These are phyloP conservation scores for Heterobasidion occidentale DNA, from an alignment of 1,284 basidiomycete species.

Conservation along the genomic window DNA sequence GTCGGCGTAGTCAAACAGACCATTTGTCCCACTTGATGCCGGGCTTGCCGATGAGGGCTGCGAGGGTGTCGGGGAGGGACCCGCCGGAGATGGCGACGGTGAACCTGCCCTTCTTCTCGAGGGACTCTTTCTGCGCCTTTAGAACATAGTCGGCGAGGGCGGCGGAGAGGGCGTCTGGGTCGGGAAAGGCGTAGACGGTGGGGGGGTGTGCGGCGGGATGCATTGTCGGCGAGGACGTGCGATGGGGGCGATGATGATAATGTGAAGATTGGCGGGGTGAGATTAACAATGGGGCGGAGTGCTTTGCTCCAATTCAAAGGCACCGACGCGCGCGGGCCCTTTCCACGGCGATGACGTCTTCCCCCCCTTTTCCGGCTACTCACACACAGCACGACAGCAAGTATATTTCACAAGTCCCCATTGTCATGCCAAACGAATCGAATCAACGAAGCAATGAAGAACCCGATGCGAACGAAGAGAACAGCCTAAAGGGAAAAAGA, in stretches of 20 bases:
- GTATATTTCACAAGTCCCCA: too few relatives aligned
- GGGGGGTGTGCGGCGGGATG: conserved; percentile 48
- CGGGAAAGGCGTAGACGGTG: conserved; percentile 69
- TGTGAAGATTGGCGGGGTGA: too few relatives aligned
- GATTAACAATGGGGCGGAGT: too few relatives aligned
- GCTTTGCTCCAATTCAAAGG: too few relatives aligned
- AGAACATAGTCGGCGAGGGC: conserved; percentile 80
- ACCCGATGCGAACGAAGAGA: too few relatives aligned
- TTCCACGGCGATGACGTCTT: too few relatives aligned
- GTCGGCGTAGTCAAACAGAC: conserved; percentile 36
- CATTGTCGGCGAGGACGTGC: conserved; percentile 4
- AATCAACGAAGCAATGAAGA: too few relatives aligned
- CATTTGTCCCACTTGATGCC: conserved; percentile 94
- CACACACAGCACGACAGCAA: too few relatives aligned
- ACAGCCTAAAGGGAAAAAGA: too few relatives aligned
- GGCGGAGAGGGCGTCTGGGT: conserved; percentile 44
- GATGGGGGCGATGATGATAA: neutral
- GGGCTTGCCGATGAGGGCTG: conserved; percentile 64
- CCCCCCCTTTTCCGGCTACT: too few relatives aligned
- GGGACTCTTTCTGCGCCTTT: conserved; percentile 85
- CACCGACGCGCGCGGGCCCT: too few relatives aligned
- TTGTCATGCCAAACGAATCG: too few relatives aligned
- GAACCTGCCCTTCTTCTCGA: conserved; percentile 85
- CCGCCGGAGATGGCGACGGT: conserved; percentile 93
- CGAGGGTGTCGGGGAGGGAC: conserved; percentile 82